These are phyloP conservation scores for Penicillium soppii DNA, from an alignment of 495 filamentous ascomycete species.

Conservation along the genomic window DNA sequence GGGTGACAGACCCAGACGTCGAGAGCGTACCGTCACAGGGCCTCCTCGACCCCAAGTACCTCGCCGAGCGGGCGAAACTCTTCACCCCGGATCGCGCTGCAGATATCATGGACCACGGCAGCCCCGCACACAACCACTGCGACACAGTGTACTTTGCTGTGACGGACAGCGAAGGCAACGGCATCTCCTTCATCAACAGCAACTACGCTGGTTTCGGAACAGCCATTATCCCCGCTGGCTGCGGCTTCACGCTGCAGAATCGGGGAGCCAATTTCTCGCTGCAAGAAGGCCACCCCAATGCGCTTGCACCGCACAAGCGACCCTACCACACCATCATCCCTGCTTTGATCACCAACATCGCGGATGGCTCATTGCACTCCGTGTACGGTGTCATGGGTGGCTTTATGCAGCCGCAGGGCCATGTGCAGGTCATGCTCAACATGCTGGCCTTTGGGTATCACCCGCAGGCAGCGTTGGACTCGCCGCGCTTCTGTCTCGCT, in stretches of 20 bases:
- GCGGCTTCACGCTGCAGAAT: constrained; percentile 93
- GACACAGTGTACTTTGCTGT: constrained; percentile 95
- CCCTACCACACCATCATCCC: constrained; percentile 99
- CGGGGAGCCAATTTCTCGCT: constrained; percentile 85
- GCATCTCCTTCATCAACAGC: constrained; percentile 94
- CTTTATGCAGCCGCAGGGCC: constrained; percentile 98
- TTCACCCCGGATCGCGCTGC: constrained; percentile 62
- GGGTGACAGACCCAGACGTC: constrained; percentile 77
- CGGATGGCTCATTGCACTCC: constrained; percentile 69
- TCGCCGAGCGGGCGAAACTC: constrained; percentile 65
- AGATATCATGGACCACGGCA: constrained; percentile 60
- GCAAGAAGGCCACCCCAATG: constrained; percentile 68
- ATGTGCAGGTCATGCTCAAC: constrained; percentile 91
- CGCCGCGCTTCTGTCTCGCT: constrained; percentile 82
- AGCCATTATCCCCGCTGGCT: constrained; percentile 74
- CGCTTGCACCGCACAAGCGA: constrained; percentile 74
- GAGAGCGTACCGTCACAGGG: constrained; percentile 61
- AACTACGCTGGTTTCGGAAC: constrained; percentile 92
- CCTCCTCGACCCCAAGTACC: constrained; percentile 61
- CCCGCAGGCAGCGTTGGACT: constrained; percentile 87
- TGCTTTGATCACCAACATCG: constrained; percentile 75
- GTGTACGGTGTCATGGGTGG: constrained; percentile 98
- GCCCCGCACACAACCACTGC: constrained; percentile 65
- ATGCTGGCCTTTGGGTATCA: constrained; percentile 81
- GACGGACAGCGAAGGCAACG: constrained; percentile 80